Evolutionary conservation across 106 monocot species (phyloP), one percentile per base, ranked within the genome.

Genomic region (Iris macrosiphon): DNA sequence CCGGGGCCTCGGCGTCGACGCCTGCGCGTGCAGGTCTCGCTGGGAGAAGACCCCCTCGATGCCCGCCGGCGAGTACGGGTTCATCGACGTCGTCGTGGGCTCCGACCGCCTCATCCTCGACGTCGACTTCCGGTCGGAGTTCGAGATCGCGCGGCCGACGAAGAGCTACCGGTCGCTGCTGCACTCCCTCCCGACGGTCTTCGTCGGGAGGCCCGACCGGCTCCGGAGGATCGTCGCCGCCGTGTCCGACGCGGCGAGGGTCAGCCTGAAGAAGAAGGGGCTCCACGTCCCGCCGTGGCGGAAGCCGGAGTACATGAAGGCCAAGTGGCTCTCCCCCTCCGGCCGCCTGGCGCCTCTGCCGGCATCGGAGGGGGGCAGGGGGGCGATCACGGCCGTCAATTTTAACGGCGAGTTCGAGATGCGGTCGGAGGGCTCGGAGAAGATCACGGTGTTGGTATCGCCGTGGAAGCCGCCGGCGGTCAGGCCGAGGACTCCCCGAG

Each of bases 201-300:
- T 83, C 67, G 82, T 88, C 37, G 88, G 88, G 2, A 69, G 60
- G 43, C 34, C 56, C 4, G 82, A 76, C 16, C 66, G 79, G 5
- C 49, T 88, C 2, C 53, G 47, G 41, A 72, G 79, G 61, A 73
- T 88, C 57, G 70, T 88, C 25, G 51, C 69, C 28, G 66, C 76
- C 0, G 79, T 76, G 2, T 75, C 75, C 4, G 88, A 88, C 31
- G 79, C 79, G 2, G 79, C 83, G 27, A 57, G 66, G 27, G 62
- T 64, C 49, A 83, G 83, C 69, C 44, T 88, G 24, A 88, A 71
- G 70, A 88, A 83, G 76, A 79, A 67, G 49, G 88, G 88, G 14
- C 79, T 88, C 52, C 72, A 75, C 60, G 57, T 88, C 40, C 88
- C 88, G 1, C 88, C 88, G 7, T 88, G 88, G 88, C 35, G 88